These are phyloP conservation scores for Cladosporium sp. DNA, from an alignment of 2,329 filamentous ascomycete genomes.

Conservation along the genomic window DNA sequence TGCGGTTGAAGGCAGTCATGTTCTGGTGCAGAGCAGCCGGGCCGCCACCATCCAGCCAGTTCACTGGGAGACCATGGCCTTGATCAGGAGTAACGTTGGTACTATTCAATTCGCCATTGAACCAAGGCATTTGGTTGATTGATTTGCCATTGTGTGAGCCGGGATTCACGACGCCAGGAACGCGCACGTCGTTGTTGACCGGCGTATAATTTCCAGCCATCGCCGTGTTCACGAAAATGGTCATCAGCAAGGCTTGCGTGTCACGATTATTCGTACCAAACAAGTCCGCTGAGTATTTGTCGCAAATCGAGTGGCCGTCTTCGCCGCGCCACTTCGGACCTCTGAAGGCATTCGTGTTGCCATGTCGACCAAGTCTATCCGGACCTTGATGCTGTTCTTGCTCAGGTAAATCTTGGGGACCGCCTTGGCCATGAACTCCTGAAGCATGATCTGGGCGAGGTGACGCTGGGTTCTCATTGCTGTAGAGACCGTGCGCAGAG, in stretches of 20 bases:
- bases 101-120: constrained; percentile 51
- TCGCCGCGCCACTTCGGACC: too few relatives aligned
- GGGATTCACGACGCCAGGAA: constrained; percentile 52
- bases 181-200: constrained; percentile 25
- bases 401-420: too few relatives aligned
- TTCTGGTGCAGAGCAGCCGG: constrained; percentile 52
- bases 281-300: constrained; percentile 59
- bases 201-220: constrained; percentile 56
- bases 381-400: too few relatives aligned
- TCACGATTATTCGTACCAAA: constrained; percentile 55
- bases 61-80: constrained; percentile 46
- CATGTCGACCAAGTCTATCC: too few relatives aligned
- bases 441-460: too few relatives aligned
- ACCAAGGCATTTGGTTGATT: constrained; percentile 58
- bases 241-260: constrained; percentile 48
- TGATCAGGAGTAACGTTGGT: constrained; percentile 44
- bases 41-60: constrained; percentile 59
- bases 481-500: too few relatives aligned
- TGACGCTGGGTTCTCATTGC: too few relatives aligned
- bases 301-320: constrained; percentile 43
- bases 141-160: constrained; percentile 46
- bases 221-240: constrained; percentile 55
- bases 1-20: constrained; percentile 48
- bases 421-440: too few relatives aligned
- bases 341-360: too few relatives aligned